Conservation (phyloP, 164 flowering plant species). For the Brasenia schreberi region DNA sequence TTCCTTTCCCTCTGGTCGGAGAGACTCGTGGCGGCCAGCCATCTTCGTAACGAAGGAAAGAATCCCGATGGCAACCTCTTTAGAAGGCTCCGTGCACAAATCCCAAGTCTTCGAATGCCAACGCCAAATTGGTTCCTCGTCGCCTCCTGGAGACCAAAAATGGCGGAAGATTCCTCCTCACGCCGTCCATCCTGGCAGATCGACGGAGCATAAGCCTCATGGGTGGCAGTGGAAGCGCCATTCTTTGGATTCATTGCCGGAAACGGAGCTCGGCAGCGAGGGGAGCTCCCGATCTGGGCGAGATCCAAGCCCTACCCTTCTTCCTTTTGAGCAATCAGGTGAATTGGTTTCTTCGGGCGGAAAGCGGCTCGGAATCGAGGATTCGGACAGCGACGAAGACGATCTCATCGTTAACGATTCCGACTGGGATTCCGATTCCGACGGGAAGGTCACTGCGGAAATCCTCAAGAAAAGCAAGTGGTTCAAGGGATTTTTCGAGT, state of each 20-base stretch:
- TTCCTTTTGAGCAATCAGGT: conserved; percentile 4
- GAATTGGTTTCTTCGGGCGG: not conserved
- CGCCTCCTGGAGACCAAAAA: too few relatives aligned
- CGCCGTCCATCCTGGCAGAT: too few relatives aligned
- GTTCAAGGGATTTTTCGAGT: conserved; percentile 46
- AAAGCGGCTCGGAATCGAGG: not conserved
- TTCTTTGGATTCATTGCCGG: not conserved
- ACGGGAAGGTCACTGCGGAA: conserved; percentile 45
- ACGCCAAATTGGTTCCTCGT: too few relatives aligned
- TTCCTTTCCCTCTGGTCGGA: too few relatives aligned
- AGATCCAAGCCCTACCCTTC: not conserved
- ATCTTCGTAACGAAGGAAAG: too few relatives aligned
- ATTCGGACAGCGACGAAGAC: conserved; percentile 20
- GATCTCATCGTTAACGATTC: conserved; percentile 43
- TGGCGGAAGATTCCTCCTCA: too few relatives aligned
- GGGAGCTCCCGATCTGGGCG: not conserved
- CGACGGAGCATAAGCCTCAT: not conserved
- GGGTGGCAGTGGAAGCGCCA: not conserved
- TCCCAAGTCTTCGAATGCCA: too few relatives aligned
- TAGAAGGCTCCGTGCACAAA: too few relatives aligned
- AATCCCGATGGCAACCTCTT: too few relatives aligned
- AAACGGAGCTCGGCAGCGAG: not conserved
- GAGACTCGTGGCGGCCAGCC: too few relatives aligned
- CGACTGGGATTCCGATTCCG: conserved; percentile 49
- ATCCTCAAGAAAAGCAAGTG: conserved; percentile 40